Evolutionary conservation across 228 moss, liverwort and hornwort genomes (phyloP), one percentile per base, ranked within the genome.

Genomic region (Sphagnum fallax): DNA sequence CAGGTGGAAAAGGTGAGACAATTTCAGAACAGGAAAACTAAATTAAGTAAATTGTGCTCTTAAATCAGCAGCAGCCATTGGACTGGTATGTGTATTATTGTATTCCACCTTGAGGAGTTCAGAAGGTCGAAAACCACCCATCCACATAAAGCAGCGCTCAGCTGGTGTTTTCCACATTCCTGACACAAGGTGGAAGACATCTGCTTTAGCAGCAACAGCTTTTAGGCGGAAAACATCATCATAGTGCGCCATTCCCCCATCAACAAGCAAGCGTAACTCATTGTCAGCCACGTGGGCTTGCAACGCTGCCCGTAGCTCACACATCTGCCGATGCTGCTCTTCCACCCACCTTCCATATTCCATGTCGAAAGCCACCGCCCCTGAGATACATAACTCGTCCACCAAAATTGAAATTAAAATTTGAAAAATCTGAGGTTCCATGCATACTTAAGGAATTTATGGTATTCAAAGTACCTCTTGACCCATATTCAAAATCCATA

Each of bases 151-250:
- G 73, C 93, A 98, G 59, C 98, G 87, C 68, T 98, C 98, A 16
- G 98, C 98, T 61, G 98, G 98, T 52, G 98, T 98, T 76, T 98
- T 98, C 98, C 98, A 98, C 98, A 98, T 98, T 76, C 98, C 98
- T 32, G 98, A 98, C 53, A 98, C 94, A 52, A 98, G 90, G 73
- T 98, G 98, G 63, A 98, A 98, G 51, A 98, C 98, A 73, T 98
- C 98, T 50, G 98, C 98, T 79, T 98, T 98, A 48, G 98, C 98
- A 77, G 98, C 98, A 72, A 86, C 79, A 69, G 88, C 85, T 84
- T 98, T 98, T 57, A 98, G 80, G 64, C 94, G 86, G 79, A 98
- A 98, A 67, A 98, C 75, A 16, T 94, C 98, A 53, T 98, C 98
- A 63, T 98, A 98, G 69, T 98, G 98, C 16, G 94, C 76, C 98